Evolutionary conservation across 140 eudicot genomes (phyloP).

Genomic region (Oenanthe javanica): DNA sequence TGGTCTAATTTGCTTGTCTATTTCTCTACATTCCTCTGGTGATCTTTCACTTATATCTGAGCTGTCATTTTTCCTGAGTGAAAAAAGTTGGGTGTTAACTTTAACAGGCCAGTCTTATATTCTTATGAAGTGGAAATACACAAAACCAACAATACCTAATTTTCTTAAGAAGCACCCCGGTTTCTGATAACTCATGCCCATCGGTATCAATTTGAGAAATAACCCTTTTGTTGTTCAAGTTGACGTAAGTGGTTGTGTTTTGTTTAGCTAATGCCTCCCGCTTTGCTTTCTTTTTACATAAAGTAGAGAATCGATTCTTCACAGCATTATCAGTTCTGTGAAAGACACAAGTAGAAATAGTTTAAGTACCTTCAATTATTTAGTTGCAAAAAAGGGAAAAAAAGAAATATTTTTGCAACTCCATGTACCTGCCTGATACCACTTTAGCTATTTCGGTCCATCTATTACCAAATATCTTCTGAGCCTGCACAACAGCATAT

Average conservation of each 20-base stretch:
- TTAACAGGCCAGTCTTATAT: slow-evolving; percentile 5
- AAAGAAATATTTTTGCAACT: not conserved
- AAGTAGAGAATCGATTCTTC: slow-evolving; percentile 80
- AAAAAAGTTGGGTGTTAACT: slow-evolving; percentile 11
- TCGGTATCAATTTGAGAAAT: slow-evolving; percentile 37
- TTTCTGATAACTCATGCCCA: slow-evolving; percentile 30
- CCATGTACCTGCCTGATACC: slow-evolving; percentile 86
- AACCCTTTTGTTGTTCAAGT: slow-evolving; percentile 72
- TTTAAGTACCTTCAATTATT: slow-evolving; percentile 7
- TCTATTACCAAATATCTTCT: slow-evolving; percentile 85
- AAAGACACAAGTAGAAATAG: not conserved
- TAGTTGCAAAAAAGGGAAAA: not conserved
- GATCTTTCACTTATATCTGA: slow-evolving; percentile 26
- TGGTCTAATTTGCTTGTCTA: slow-evolving; percentile 40
- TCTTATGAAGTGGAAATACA: not conserved
- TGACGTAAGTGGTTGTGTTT: slow-evolving; percentile 46
- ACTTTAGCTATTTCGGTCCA: slow-evolving; percentile 99
- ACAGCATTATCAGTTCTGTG: slow-evolving; percentile 94
- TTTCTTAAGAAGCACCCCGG: slow-evolving; percentile 44
- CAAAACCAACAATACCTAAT: slow-evolving; percentile 43
- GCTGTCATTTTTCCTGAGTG: slow-evolving; percentile 42
- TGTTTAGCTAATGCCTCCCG: slow-evolving; percentile 71
- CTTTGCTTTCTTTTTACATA: slow-evolving; percentile 76
- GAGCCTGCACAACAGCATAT: slow-evolving; percentile 53
- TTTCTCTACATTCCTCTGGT: slow-evolving; percentile 20